These are phyloP conservation scores for Endotrypanum monterogeii DNA, from an alignment of 208 protist genomes.

Conservation along the genomic window DNA sequence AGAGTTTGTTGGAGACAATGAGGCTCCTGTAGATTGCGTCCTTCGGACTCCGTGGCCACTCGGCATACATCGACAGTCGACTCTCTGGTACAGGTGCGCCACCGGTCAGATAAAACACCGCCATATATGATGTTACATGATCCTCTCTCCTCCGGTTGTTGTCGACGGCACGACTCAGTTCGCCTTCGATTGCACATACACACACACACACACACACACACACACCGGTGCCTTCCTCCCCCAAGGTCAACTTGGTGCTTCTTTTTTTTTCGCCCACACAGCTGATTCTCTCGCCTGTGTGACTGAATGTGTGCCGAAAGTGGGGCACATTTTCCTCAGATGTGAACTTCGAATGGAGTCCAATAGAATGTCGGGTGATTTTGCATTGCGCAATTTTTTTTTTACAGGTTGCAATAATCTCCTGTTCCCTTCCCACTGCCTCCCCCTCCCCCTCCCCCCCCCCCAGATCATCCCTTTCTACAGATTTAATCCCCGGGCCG, in stretches of 20 bases:
- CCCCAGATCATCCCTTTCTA: background rate
- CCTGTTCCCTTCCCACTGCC: background rate
- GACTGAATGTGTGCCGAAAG: background rate
- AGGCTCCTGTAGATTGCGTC: constrained; percentile 25
- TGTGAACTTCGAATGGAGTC: background rate
- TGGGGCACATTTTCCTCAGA: too few relatives aligned
- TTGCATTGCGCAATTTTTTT: background rate
- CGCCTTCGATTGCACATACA: constrained; percentile 54
- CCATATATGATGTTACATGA: constrained; percentile 48
- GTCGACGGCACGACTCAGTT: constrained; percentile 30
- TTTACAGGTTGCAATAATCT: background rate
- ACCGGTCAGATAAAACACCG: constrained; percentile 59
- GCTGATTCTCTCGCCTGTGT: background rate
- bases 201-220: too few relatives aligned
- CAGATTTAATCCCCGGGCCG: background rate
- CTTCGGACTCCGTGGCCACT: constrained; percentile 19
- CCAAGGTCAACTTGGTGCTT: too few relatives aligned
- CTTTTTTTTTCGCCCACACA: too few relatives aligned
- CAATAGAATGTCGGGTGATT: background rate
- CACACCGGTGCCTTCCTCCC: too few relatives aligned
- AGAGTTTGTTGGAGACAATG: constrained; percentile 26
- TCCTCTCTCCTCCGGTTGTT: constrained; percentile 8
- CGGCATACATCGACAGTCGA: constrained; percentile 27
- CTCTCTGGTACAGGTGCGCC: constrained; percentile 35
- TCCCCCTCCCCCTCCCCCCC: background rate